These are phyloP conservation scores for Podospora tetraspora DNA, from an alignment of 495 filamentous ascomycete genomes.

Conservation along the genomic window DNA sequence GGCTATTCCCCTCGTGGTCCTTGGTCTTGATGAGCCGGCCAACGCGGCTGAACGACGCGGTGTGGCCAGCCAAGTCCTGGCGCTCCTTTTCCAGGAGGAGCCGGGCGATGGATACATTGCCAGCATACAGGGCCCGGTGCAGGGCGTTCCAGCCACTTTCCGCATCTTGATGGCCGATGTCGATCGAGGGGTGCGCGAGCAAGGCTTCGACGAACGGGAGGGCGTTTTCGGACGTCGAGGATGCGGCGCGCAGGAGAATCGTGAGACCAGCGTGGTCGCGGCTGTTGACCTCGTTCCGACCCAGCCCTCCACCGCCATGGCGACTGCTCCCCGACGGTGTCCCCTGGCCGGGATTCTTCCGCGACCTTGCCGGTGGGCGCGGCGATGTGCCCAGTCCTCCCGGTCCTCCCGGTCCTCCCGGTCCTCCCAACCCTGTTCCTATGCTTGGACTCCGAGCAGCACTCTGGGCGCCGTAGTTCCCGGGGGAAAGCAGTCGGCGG, in stretches of 20 bases:
- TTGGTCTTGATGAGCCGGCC: conserved; percentile 85
- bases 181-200: conserved; percentile 72
- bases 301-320: conserved; percentile 41
- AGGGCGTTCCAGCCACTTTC: conserved; percentile 96
- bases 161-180: conserved; percentile 77
- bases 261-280: conserved; percentile 74
- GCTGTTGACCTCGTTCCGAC: conserved; percentile 70
- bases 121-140: conserved; percentile 87
- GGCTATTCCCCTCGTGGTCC: conserved; percentile 88
- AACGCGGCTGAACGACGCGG: conserved; percentile 38
- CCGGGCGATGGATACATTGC: conserved; percentile 81
- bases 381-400: conserved; percentile 42
- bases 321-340: conserved; percentile 24
- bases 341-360: conserved; percentile 39
- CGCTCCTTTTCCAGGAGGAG: conserved; percentile 71
- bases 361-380: conserved; percentile 37
- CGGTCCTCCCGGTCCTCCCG: conserved; percentile 19
- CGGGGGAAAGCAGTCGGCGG: conserved; percentile 69
- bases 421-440: conserved; percentile 19
- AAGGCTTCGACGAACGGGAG: conserved; percentile 69
- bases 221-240: conserved; percentile 62
- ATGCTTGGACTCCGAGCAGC: conserved; percentile 37
- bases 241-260: conserved; percentile 79
- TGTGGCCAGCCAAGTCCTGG: conserved; percentile 53
- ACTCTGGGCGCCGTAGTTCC: conserved; percentile 48